A percentile compares a stretch with the other conserved stretches of the same genome.
phyloP scores from a whole-genome alignment of 2,329 filamentous ascomycete species.

The Exophiala bonariae region DNA sequence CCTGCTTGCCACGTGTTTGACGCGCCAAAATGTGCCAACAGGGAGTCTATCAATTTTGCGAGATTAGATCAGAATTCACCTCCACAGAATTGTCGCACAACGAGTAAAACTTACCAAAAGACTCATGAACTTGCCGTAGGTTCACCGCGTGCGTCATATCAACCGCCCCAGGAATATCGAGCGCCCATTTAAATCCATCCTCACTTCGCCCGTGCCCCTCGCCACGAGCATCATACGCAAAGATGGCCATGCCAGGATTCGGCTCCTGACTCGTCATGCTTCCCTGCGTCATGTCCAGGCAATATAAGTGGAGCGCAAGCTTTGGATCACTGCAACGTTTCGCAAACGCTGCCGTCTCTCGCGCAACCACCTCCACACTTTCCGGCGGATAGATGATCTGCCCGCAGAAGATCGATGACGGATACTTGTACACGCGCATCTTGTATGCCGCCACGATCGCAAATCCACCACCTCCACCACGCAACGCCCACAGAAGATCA shows the following conservation, averaged over 20 bases:
- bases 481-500: slow-evolving; percentile 43
- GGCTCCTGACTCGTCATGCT: slow-evolving; percentile 9
- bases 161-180: slow-evolving; percentile 20
- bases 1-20: slow-evolving; percentile 14
- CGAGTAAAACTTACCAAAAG: not conserved
- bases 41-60: slow-evolving; percentile 2
- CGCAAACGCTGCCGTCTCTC: slow-evolving; percentile 13
- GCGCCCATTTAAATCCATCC: slow-evolving; percentile 20
- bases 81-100: not conserved
- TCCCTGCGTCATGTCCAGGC: slow-evolving; percentile 14
- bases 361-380: slow-evolving; percentile 12
- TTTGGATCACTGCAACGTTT: slow-evolving; percentile 12
- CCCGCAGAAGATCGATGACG: slow-evolving; percentile 20
- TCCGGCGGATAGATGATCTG: slow-evolving; percentile 20
- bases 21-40: slow-evolving; percentile 9
- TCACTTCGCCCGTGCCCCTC: slow-evolving; percentile 14
- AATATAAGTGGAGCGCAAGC: slow-evolving; percentile 17
- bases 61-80: no score
- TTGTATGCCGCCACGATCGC: slow-evolving; percentile 18
- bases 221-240: slow-evolving; percentile 17
- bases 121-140: slow-evolving; percentile 12
- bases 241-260: slow-evolving; percentile 17
- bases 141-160: slow-evolving; percentile 15
- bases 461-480: slow-evolving; percentile 40
- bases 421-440: slow-evolving; percentile 20